A percentile compares a stretch with the other conserved stretches of the same genome.
Evolutionary conservation across 73 alveolate genomes (phyloP).

Genomic region (Stentor coeruleus): DNA sequence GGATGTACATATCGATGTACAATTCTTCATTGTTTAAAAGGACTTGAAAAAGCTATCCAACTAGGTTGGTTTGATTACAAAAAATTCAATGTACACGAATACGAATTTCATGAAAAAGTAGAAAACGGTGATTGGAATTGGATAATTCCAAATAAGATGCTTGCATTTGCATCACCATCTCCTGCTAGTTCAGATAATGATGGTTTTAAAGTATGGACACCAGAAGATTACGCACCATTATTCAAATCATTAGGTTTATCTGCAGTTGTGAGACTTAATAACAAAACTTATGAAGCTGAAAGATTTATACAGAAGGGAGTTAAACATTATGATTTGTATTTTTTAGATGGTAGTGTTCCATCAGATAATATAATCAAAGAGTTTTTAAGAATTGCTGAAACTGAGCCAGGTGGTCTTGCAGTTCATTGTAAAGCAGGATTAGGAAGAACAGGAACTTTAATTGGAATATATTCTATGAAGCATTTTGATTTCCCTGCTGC

Average conservation of each 20-base stretch:
- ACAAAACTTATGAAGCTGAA: conserved; percentile 48
- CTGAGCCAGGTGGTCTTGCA: too few species aligned
- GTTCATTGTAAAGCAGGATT: conserved; percentile 98
- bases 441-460: conserved; percentile 95
- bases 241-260: conserved; percentile 43
- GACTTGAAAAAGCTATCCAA: conserved; percentile 36
- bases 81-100: conserved; percentile 47
- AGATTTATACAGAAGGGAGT: conserved; percentile 29
- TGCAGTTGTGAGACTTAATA: conserved; percentile 57
- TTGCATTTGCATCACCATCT: conserved; percentile 52
- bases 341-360: conserved; percentile 93
- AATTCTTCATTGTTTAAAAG: conserved; percentile 38
- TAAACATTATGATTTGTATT: conserved; percentile 71
- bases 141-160: conserved; percentile 52
- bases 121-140: conserved; percentile 70
- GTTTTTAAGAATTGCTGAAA: conserved; percentile 75
- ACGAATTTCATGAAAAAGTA: conserved; percentile 42
- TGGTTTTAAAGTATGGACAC: conserved; percentile 25
- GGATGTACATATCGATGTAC: conserved; percentile 42
- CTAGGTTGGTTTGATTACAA: conserved; percentile 53
- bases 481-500: conserved; percentile 82
- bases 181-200: conserved; percentile 6
- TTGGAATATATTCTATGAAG: conserved; percentile 78
- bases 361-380: conserved; percentile 68
- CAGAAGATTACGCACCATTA: conserved; percentile 49